Conservation (phyloP, 495 filamentous ascomycete species). For the Penicillium mononematosum region DNA sequence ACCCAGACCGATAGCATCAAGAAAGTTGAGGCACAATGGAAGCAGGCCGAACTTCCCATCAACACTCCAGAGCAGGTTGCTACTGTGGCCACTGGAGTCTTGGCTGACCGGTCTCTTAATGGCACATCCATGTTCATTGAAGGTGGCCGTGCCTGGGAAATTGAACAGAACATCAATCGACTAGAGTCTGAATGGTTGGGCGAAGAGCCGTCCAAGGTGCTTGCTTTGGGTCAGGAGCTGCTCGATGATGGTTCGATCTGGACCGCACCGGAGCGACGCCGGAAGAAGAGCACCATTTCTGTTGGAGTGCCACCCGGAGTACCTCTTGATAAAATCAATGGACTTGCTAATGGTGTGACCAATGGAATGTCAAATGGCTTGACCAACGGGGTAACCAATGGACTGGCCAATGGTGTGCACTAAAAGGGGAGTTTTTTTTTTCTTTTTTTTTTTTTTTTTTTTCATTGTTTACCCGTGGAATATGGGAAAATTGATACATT, state of each 20-base stretch:
- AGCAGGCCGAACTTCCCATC: conserved; percentile 42
- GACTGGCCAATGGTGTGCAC: conserved; percentile 20
- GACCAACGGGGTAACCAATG: conserved; percentile 11
- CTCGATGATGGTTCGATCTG: conserved; percentile 33
- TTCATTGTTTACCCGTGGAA: background rate
- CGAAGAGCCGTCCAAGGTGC: conserved; percentile 34
- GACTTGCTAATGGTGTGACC: conserved; percentile 11
- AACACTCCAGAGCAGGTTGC: conserved; percentile 48
- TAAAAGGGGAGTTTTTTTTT: background rate
- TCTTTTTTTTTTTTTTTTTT: background rate
- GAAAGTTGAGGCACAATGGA: conserved; percentile 45
- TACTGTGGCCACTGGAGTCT: conserved; percentile 39
- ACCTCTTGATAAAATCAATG: conserved; percentile 20
- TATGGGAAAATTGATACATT: background rate
- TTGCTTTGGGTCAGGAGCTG: conserved; percentile 40
- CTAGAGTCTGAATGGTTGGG: conserved; percentile 47
- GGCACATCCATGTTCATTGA: conserved; percentile 49
- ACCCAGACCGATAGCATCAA: conserved; percentile 45
- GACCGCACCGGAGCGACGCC: conserved; percentile 19
- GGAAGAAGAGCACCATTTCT: conserved; percentile 25
- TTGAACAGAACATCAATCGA: conserved; percentile 45
- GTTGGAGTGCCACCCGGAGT: conserved; percentile 26
- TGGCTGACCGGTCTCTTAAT: conserved; percentile 38
- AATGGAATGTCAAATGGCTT: conserved; percentile 17
- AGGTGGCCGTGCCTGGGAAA: conserved; percentile 50